A percentile compares a stretch with the other conserved stretches of the same genome.
Evolutionary conservation across 2,329 filamentous ascomycete species (phyloP).

Genomic region (Sclerotinia spermophila): DNA sequence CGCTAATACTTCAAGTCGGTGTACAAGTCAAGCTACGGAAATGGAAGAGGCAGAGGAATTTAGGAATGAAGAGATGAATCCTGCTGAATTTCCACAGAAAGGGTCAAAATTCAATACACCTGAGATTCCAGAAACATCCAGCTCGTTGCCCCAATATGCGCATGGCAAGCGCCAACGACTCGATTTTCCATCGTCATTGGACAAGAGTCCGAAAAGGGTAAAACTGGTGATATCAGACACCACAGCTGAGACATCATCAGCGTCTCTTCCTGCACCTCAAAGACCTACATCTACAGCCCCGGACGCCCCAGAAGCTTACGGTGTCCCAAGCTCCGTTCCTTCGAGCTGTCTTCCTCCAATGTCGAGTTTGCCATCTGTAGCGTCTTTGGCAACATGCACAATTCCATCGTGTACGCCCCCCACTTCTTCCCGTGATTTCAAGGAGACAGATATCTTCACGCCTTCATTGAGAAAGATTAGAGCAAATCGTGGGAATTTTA

Average conservation of each 20-base stretch:
- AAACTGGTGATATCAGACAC: slow-evolving; percentile 9
- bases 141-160: slow-evolving; percentile 4
- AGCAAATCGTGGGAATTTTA: slow-evolving; percentile 49
- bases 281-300: neutral
- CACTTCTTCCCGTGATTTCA: slow-evolving; percentile 45
- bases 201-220: neutral
- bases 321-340: neutral
- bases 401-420: slow-evolving; percentile 55
- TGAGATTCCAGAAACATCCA: neutral
- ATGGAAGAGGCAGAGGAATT: neutral
- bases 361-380: neutral
- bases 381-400: slow-evolving; percentile 38
- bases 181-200: slow-evolving; percentile 4
- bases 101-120: neutral
- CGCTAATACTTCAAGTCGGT: neutral
- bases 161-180: slow-evolving; percentile 5
- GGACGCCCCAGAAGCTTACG: neutral
- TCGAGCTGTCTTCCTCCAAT: neutral
- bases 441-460: slow-evolving; percentile 54
- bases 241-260: neutral
- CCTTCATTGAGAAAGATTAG: slow-evolving; percentile 49
- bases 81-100: neutral
- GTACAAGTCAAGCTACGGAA: neutral
- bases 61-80: neutral
- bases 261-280: neutral